These are phyloP conservation scores for Syzygium grande DNA, from an alignment of 345 rosid species.

Conservation along the genomic window DNA sequence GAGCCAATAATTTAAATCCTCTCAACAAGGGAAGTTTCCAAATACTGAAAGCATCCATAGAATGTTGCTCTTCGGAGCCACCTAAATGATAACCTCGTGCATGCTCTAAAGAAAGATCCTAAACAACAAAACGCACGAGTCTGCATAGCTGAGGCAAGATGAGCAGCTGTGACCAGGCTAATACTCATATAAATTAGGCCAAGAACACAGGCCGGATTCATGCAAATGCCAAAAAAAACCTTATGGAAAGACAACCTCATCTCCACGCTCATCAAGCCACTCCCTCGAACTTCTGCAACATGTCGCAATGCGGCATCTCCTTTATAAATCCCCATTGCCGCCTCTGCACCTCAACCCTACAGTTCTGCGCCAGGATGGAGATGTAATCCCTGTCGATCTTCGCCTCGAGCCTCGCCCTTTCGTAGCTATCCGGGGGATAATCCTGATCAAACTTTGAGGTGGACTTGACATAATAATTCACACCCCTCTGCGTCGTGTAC, in stretches of 20 bases:
- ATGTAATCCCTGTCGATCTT: conserved; percentile 76
- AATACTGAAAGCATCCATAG: neutral
- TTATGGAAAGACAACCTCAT: conserved; percentile 16
- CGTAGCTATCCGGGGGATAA: conserved; percentile 39
- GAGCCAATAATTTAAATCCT: neutral
- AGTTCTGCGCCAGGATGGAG: conserved; percentile 58
- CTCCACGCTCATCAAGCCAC: conserved; percentile 30
- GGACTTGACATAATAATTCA: conserved; percentile 75
- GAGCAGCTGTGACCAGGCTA: neutral
- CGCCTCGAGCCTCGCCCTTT: conserved; percentile 43
- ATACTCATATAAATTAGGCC: neutral
- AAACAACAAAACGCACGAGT: neutral
- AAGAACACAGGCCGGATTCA: neutral
- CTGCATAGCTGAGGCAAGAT: neutral
- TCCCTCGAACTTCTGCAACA: conserved; percentile 47
- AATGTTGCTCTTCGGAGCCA: neutral
- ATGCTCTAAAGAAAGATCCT: neutral
- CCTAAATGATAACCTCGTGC: neutral
- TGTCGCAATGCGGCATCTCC: conserved; percentile 80
- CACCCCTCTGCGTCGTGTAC: conserved; percentile 62
- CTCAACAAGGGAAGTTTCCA: neutral
- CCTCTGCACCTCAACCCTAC: conserved; percentile 79
- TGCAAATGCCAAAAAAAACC: neutral
- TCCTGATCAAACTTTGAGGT: conserved; percentile 68
- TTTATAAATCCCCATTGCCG: conserved; percentile 81